phyloP scores from a whole-genome alignment of 441 rosid species.

The Gossypium gossypioides region DNA sequence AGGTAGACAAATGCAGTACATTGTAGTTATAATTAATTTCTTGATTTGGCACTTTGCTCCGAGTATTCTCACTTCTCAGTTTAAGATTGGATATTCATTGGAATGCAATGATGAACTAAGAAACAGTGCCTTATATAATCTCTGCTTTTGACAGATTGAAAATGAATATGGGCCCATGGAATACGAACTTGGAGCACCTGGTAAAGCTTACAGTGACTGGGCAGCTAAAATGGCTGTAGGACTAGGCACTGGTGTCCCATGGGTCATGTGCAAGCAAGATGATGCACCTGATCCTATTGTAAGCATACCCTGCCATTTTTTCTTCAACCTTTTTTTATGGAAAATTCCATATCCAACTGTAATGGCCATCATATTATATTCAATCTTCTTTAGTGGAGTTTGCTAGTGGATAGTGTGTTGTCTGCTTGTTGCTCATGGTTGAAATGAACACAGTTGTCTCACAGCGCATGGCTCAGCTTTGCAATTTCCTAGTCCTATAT shows the following conservation, averaged over 20 bases:
- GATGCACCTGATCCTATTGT: conserved; percentile 93
- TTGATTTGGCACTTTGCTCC: neutral
- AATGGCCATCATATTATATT: conserved; percentile 23
- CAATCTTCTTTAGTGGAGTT: conserved; percentile 23
- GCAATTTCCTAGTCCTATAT: conserved; percentile 18
- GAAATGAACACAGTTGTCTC: conserved; percentile 22
- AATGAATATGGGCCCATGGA: conserved; percentile 97
- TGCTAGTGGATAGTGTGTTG: conserved; percentile 12
- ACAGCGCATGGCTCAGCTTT: conserved; percentile 30
- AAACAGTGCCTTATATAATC: conserved; percentile 13
- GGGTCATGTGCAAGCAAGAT: conserved; percentile 99
- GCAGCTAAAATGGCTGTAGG: conserved; percentile 95
- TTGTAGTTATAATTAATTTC: conserved; percentile 11
- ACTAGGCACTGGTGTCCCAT: conserved; percentile 85
- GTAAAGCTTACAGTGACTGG: conserved; percentile 63
- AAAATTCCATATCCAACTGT: conserved; percentile 13
- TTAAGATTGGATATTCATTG: neutral
- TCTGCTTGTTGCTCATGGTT: conserved; percentile 20
- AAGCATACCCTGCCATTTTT: conserved; percentile 24
- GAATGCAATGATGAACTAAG: neutral
- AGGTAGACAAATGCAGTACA: conserved; percentile 34
- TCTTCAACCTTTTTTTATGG: neutral
- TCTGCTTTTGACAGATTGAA: conserved; percentile 59
- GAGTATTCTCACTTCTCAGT: neutral
- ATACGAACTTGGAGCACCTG: conserved; percentile 65